These are phyloP conservation scores for Aureobasidium namibiae DNA, from an alignment of 2,329 filamentous ascomycete genomes.

Conservation along the genomic window DNA sequence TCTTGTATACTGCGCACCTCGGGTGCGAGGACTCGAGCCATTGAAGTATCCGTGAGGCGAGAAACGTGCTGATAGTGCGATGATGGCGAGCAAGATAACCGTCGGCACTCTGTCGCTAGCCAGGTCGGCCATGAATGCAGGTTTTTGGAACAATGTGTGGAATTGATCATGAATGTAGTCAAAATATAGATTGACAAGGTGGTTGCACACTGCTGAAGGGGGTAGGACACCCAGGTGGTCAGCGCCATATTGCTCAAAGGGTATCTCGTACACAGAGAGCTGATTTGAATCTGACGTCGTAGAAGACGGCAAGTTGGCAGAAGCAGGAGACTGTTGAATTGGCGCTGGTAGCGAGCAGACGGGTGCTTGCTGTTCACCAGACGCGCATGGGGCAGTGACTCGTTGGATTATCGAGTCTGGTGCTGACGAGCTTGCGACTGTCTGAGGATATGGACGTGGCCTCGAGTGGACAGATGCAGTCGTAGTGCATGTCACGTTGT, in stretches of 20 bases:
- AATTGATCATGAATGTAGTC: neutral
- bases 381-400: neutral
- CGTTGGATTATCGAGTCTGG: neutral
- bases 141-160: neutral
- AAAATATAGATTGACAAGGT: neutral
- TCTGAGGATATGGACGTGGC: neutral
- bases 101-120: neutral
- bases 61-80: neutral
- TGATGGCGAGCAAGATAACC: neutral
- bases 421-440: neutral
- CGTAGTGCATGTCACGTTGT: neutral
- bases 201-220: neutral
- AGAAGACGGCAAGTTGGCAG: neutral
- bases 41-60: neutral
- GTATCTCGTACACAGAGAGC: neutral
- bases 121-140: neutral
- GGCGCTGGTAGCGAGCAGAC: neutral
- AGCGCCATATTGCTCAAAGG: neutral
- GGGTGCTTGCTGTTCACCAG: neutral
- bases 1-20: neutral
- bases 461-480: neutral
- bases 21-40: neutral
- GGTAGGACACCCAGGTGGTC: neutral
- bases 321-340: neutral
- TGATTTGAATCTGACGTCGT: neutral